These are phyloP conservation scores for Malus hybrid DNA, from an alignment of 331 rosid genomes.

Conservation along the genomic window DNA sequence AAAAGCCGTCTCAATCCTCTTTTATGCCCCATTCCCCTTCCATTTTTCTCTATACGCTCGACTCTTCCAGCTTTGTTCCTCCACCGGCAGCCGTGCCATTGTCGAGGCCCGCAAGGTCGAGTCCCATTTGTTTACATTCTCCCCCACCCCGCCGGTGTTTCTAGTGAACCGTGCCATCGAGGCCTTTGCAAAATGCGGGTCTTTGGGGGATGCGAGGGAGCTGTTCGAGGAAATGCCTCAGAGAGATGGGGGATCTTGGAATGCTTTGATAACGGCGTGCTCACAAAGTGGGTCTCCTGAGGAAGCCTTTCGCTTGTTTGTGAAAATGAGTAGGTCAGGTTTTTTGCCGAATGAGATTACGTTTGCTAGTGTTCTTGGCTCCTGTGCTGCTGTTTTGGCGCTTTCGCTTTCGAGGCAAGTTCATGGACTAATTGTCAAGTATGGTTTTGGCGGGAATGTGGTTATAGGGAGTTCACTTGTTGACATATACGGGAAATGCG, in stretches of 20 bases:
- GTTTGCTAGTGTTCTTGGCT: constrained; percentile 47
- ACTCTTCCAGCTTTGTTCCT: constrained; percentile 55
- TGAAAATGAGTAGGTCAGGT: constrained; percentile 31
- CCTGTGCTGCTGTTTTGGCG: constrained; percentile 39
- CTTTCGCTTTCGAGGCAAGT: constrained; percentile 38
- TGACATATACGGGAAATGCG: constrained; percentile 62
- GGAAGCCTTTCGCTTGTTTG: constrained; percentile 31
- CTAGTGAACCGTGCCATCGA: constrained; percentile 68
- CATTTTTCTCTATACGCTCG: constrained; percentile 45
- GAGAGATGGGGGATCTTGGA: constrained; percentile 69
- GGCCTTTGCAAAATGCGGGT: constrained; percentile 53
- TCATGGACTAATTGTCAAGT: constrained; percentile 44
- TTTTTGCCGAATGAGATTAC: constrained; percentile 38
- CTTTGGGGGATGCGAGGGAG: constrained; percentile 45
- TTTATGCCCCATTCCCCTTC: constrained; percentile 32
- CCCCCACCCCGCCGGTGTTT: constrained; percentile 44
- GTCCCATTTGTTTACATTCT: constrained; percentile 52
- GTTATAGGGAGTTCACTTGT: constrained; percentile 65
- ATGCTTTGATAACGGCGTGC: constrained; percentile 50
- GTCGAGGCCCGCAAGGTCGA: constrained; percentile 55
- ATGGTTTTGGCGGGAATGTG: constrained; percentile 46
- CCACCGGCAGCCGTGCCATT: constrained; percentile 26
- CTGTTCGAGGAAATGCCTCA: constrained; percentile 77
- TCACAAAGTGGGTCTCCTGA: constrained; percentile 26
- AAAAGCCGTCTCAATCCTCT: constrained; percentile 47